phyloP scores from a whole-genome alignment of 768 basidiomycete genomes.

The Calocera cornea region DNA sequence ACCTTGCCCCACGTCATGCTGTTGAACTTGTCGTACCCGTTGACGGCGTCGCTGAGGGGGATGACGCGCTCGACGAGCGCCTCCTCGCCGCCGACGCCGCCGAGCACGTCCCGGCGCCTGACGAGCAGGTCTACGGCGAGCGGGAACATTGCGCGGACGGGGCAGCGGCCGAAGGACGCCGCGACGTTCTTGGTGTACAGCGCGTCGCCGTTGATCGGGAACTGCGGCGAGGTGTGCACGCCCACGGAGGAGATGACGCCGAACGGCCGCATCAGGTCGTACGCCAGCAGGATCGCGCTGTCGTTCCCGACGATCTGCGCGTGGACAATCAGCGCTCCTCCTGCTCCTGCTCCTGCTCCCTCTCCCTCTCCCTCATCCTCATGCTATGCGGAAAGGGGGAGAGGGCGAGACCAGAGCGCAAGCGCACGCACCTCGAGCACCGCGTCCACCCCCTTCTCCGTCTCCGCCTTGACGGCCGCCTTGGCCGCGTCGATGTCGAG shows the following conservation, averaged over 20 bases:
- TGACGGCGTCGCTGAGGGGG: conserved; percentile 33
- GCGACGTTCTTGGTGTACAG: conserved; percentile 69
- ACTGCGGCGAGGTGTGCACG: conserved; percentile 33
- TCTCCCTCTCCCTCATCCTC: not conserved
- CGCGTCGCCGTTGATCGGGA: conserved; percentile 32
- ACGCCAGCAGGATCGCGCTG: conserved; percentile 48
- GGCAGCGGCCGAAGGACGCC: conserved; percentile 69
- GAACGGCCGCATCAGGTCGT: conserved; percentile 59
- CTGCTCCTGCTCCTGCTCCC: conserved; percentile 45
- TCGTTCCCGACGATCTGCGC: conserved; percentile 55
- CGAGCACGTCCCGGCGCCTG: conserved; percentile 59
- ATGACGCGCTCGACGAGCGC: conserved; percentile 61
- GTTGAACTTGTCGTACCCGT: conserved; percentile 54
- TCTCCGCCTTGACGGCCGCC: not conserved
- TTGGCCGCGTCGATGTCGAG: not conserved
- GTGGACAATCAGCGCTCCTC: conserved; percentile 34
- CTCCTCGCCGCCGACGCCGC: conserved; percentile 45
- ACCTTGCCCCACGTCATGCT: conserved; percentile 62
- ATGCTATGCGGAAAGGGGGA: too few species aligned
- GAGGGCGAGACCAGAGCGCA: not conserved
- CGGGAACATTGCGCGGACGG: conserved; percentile 64
- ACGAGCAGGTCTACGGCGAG: conserved; percentile 54
- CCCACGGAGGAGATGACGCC: conserved; percentile 66
- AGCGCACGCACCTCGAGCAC: conserved; percentile 47
- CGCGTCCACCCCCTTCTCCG: conserved; percentile 35